phyloP scores from a whole-genome alignment of 2,329 filamentous ascomycete genomes.

The Cladosporium sp. region DNA sequence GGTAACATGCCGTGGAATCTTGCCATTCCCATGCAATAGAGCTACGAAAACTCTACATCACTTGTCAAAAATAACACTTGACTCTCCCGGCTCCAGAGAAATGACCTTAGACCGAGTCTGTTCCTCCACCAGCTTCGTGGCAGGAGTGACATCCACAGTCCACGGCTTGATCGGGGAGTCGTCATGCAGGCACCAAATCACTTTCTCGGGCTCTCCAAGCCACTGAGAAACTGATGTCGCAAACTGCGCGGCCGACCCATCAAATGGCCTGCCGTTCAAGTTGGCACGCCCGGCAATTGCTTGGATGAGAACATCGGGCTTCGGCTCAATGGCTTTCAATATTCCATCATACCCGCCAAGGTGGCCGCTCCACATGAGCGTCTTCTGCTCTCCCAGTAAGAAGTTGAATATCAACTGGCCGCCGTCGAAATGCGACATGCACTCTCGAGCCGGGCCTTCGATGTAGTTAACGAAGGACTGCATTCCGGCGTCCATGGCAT shows the following conservation, averaged over 20 bases:
- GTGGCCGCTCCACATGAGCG: background rate
- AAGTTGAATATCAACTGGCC: slow-evolving; percentile 9
- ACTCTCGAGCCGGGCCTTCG: background rate
- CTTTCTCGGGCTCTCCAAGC: background rate
- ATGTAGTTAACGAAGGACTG: background rate
- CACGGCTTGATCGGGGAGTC: background rate
- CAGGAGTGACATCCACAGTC: background rate
- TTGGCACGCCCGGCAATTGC: slow-evolving; percentile 1
- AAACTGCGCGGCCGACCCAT: background rate
- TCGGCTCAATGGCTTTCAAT: background rate
- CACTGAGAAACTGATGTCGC: background rate
- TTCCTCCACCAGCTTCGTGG: background rate
- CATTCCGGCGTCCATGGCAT: background rate
- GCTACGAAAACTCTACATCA: background rate
- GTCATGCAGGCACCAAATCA: slow-evolving; percentile 3
- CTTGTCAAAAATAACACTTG: background rate
- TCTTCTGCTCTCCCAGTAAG: background rate
- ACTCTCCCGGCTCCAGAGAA: background rate
- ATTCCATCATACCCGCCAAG: background rate
- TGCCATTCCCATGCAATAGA: background rate
- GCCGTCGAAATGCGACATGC: background rate
- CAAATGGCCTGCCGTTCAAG: background rate
- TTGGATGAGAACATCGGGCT: background rate
- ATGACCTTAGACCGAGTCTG: background rate
- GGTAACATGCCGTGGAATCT: background rate